Evolutionary conservation across 331 rosid genomes (phyloP).

Genomic region (Malus hybrid): DNA sequence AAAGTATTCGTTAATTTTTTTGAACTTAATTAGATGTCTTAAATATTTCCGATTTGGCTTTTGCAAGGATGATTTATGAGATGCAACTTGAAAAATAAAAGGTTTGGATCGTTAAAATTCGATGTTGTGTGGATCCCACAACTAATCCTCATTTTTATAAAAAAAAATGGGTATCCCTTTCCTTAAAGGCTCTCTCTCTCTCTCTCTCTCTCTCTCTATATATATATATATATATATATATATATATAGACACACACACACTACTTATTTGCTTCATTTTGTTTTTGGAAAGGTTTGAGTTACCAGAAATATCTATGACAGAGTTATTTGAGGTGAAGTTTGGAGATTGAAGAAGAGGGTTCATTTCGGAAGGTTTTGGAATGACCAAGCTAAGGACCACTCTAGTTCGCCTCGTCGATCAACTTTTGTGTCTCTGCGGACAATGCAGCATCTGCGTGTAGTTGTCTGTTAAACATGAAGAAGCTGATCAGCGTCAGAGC

Average conservation of each 20-base stretch:
- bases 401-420: constrained; percentile 17
- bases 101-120: too few species aligned
- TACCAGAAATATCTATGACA: constrained; percentile 10
- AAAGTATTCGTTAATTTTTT: too few species aligned
- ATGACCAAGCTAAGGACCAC: constrained; percentile 50
- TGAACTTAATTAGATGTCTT: too few species aligned
- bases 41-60: too few species aligned
- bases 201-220: too few species aligned
- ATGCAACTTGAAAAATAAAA: too few species aligned
- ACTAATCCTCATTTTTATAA: too few species aligned
- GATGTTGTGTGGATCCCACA: too few species aligned
- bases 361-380: constrained; percentile 43
- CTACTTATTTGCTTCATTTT: background rate
- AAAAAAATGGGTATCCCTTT: too few species aligned
- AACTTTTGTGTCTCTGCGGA: background rate
- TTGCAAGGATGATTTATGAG: too few species aligned
- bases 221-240: background rate
- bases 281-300: background rate
- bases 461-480: constrained; percentile 11
- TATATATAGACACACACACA: too few species aligned
- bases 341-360: constrained; percentile 48
- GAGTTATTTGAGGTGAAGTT: constrained; percentile 18
- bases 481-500: background rate
- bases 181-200: too few species aligned
- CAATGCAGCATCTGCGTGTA: constrained; percentile 18